Evolutionary conservation across 768 basidiomycete genomes (phyloP).

Genomic region (Lyophyllum decastes): DNA sequence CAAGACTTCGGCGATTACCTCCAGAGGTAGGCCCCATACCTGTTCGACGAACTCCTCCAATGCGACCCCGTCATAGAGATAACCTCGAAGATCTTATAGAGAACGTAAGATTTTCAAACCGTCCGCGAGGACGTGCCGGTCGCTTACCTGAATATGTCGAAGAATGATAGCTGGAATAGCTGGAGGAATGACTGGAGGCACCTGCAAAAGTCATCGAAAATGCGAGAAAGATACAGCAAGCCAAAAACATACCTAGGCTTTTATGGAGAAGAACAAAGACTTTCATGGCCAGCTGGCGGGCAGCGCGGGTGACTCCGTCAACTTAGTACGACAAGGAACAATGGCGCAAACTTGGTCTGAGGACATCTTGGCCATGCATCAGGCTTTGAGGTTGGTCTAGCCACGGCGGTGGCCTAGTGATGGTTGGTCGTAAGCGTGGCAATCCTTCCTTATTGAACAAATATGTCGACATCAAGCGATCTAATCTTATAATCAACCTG

Average conservation of each 20-base stretch:
- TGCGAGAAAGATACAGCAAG: not conserved
- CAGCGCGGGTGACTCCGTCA: too few relatives aligned
- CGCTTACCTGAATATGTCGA: not conserved
- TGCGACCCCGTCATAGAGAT: conserved; percentile 4
- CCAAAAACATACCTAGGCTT: not conserved
- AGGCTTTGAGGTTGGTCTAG: not conserved
- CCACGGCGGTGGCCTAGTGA: too few relatives aligned
- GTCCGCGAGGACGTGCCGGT: not conserved
- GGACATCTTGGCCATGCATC: too few relatives aligned
- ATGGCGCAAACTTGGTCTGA: too few relatives aligned
- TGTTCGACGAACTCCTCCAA: not conserved
- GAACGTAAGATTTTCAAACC: not conserved
- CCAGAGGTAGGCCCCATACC: too few relatives aligned
- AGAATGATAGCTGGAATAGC: not conserved
- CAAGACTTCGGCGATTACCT: too few relatives aligned
- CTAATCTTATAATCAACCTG: not conserved
- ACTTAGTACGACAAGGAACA: too few relatives aligned
- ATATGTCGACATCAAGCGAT: too few relatives aligned
- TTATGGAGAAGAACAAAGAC: not conserved
- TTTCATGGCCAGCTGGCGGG: too few relatives aligned
- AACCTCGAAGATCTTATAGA: not conserved
- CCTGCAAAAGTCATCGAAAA: not conserved
- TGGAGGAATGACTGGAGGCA: not conserved
- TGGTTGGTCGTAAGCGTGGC: too few relatives aligned
- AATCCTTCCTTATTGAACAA: too few relatives aligned